phyloP scores from a whole-genome alignment of 1,284 basidiomycete genomes.

The Naganishia liquefaciens region DNA sequence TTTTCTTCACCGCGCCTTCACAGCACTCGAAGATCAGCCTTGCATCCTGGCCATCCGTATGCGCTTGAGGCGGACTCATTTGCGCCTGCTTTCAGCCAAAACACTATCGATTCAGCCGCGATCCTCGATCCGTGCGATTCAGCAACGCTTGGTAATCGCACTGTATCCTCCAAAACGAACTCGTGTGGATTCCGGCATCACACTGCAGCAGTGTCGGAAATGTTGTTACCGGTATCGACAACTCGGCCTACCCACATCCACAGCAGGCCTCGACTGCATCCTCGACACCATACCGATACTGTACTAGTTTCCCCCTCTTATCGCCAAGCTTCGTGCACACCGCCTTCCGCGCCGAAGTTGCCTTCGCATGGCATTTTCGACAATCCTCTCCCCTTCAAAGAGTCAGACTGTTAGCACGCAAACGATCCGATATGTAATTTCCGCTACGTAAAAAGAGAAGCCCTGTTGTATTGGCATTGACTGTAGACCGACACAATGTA shows the following conservation, averaged over 20 bases:
- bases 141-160: no score
- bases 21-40: neutral
- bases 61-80: neutral
- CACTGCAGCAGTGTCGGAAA: neutral
- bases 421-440: no score
- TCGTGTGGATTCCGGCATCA: no score
- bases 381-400: no score
- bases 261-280: neutral
- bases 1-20: neutral
- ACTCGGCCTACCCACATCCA: neutral
- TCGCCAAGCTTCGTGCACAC: neutral
- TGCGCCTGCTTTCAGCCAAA: neutral
- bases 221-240: neutral
- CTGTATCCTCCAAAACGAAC: no score
- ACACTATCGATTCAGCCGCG: no score
- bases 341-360: neutral
- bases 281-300: conserved; percentile 3
- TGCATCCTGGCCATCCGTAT: conserved; percentile 3
- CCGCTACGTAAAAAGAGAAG: no score
- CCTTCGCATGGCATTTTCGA: conserved; percentile 2
- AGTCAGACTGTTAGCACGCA: no score
- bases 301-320: neutral
- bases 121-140: no score
- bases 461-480: no score
- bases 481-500: no score